Conservation (phyloP, 1,284 basidiomycete genomes). For the Sphagnurus paluster region DNA sequence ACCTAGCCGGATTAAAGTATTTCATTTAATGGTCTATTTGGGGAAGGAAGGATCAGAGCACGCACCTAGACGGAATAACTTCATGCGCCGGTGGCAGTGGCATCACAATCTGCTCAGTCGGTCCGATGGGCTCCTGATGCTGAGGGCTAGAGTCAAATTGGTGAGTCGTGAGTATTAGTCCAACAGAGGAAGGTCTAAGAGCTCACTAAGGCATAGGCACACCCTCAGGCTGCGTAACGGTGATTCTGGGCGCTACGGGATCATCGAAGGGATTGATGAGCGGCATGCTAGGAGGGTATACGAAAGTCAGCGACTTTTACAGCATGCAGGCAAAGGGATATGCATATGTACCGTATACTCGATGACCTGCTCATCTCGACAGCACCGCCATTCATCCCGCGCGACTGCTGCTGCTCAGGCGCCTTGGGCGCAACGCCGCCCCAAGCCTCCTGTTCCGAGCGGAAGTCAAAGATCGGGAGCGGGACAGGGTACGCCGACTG, state of each 20-base stretch:
- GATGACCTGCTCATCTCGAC: slow-evolving; percentile 17
- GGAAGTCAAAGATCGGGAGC: slow-evolving; percentile 20
- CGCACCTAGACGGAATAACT: slow-evolving; percentile 29
- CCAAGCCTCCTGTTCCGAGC: slow-evolving; percentile 27
- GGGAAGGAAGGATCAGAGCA: too few relatives aligned
- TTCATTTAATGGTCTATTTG: too few relatives aligned
- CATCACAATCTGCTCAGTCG: slow-evolving; percentile 27
- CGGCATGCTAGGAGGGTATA: slow-evolving; percentile 29
- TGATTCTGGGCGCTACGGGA: slow-evolving; percentile 29
- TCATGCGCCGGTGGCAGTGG: slow-evolving; percentile 32
- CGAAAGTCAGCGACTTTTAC: slow-evolving; percentile 13
- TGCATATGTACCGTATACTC: slow-evolving; percentile 18
- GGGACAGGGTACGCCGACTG: too few relatives aligned
- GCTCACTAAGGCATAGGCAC: slow-evolving; percentile 22
- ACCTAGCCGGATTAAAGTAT: too few relatives aligned
- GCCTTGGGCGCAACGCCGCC: slow-evolving; percentile 18
- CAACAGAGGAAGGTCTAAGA: background rate
- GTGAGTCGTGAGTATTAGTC: too few relatives aligned
- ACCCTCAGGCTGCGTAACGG: slow-evolving; percentile 17
- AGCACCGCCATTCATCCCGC: slow-evolving; percentile 12
- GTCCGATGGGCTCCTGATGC: slow-evolving; percentile 17
- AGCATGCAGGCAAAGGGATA: background rate
- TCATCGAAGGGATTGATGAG: slow-evolving; percentile 43
- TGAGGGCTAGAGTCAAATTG: slow-evolving; percentile 15
- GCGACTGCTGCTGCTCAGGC: slow-evolving; percentile 1